Evolutionary conservation across 768 basidiomycete genomes (phyloP).

Genomic region (Antrodiella citrinella): DNA sequence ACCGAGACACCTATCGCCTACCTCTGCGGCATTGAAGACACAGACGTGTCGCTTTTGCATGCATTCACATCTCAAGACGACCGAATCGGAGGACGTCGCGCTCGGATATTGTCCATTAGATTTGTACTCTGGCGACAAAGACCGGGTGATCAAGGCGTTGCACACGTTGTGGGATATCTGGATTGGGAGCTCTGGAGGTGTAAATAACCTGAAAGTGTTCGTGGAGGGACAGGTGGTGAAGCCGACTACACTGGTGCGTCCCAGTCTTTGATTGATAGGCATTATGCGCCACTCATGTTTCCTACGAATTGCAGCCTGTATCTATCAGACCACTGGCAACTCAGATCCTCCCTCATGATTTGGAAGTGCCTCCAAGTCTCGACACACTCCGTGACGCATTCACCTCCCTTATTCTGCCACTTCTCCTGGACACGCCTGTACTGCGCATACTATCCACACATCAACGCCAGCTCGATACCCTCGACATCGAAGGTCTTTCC

Average conservation of each 20-base stretch:
- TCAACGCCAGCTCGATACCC: constrained; percentile 69
- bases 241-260: constrained; percentile 47
- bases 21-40: constrained; percentile 52
- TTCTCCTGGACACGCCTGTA: constrained; percentile 43
- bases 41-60: constrained; percentile 86
- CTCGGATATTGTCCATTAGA: constrained; percentile 82
- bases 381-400: constrained; percentile 42
- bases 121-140: constrained; percentile 65
- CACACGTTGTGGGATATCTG: constrained; percentile 70
- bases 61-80: constrained; percentile 55
- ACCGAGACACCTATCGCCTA: constrained; percentile 46
- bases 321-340: constrained; percentile 15
- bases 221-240: constrained; percentile 49
- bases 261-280: not conserved
- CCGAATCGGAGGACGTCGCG: constrained; percentile 30
- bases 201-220: constrained; percentile 84
- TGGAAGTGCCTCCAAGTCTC: constrained; percentile 5
- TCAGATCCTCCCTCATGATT: constrained; percentile 7
- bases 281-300: not conserved
- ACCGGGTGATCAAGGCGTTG: constrained; percentile 61
- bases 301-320: constrained; percentile 6
- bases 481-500: constrained; percentile 79
- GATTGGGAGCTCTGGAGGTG: constrained; percentile 49
- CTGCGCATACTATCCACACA: constrained; percentile 44
- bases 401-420: constrained; percentile 36